Base-by-base conservation (phyloP, 495 filamentous ascomycete genomes). In the Daldinia decipiens region DNA sequence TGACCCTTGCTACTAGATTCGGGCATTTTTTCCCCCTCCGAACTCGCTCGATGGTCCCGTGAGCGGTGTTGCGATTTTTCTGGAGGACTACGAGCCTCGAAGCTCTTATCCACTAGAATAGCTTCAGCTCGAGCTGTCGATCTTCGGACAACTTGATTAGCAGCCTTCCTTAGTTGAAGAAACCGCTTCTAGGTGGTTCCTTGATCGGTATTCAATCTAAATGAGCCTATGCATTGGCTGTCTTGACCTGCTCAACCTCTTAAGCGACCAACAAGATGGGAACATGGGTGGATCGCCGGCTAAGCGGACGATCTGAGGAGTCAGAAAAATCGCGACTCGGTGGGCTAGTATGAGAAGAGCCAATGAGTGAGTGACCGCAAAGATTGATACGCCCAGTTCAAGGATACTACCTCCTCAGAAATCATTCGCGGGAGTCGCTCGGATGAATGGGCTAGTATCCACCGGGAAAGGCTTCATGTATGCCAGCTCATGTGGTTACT, bases 401-500 rank as follows among this genome's bases (percentile, higher is more conserved):
- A 69, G 70, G 70, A 73, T 73, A 69, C 70, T 73, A 73, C 70
- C 70, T 68, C 65, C 45, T 73, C 70, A 69, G 70, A 69, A 73
- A 68, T 56, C 51, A 73, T 73, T 68, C 65, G 69, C 65, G 65
- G 70, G 65, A 68, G 55, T 68, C 70, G 65, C 61, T 73, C 70
- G 70, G 70, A 68, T 73, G 70, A 69, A 68, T 73, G 62, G 65
- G 26, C 70, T 73, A 73, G 70, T 73, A 73, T 73, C 70, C 70
- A 73, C 70, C 65, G 70, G 70, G 70, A 73, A 73, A 73, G 70
- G 70, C 70, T 73, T 73, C 70, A 73, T 73, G 70, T 73, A 73
- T 73, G 70, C 70, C 70, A 73, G 70, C 70, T 73, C 70, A 73
- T 73, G 70, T 73, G 70, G 70, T 73, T 73, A 73, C 70, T 73